phyloP scores from a whole-genome alignment of 768 basidiomycete genomes.

The Russula vinacea region DNA sequence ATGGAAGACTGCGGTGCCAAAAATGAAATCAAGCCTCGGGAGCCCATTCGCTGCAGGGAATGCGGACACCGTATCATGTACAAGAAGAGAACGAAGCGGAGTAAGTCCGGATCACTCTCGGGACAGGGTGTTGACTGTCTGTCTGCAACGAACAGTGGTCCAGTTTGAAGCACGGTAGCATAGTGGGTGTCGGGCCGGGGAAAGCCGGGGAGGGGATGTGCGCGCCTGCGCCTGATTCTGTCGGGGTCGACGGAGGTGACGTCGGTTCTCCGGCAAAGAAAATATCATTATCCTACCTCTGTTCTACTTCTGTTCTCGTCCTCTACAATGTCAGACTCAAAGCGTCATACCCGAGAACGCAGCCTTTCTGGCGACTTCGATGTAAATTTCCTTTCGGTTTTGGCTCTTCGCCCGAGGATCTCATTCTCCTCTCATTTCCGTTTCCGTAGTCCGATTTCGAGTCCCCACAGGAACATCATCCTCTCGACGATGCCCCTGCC shows the following conservation, averaged over 20 bases:
- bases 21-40: conserved; percentile 86
- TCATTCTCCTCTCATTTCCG: neutral
- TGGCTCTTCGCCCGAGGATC: neutral
- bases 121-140: conserved; percentile 3
- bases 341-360: conserved; percentile 53
- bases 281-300: neutral
- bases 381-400: conserved; percentile 34
- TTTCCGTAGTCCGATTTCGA: conserved; percentile 66
- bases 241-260: conserved; percentile 15
- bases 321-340: conserved; percentile 42
- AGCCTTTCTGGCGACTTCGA: conserved; percentile 65
- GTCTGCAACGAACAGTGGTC: conserved; percentile 52
- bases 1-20: conserved; percentile 77
- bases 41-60: conserved; percentile 93
- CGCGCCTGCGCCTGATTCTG: neutral
- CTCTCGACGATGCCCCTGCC: conserved; percentile 27
- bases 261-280: neutral
- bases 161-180: conserved; percentile 46
- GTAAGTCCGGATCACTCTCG: conserved; percentile 48
- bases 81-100: conserved; percentile 92
- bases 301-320: neutral
- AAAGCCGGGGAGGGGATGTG: conserved; percentile 1
- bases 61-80: conserved; percentile 99
- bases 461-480: conserved; percentile 40
- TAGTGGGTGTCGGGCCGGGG: neutral